Evolutionary conservation across 139 green algal genomes (phyloP), one percentile per base, ranked within the genome.

Genomic region (Tetraselmis chui): DNA sequence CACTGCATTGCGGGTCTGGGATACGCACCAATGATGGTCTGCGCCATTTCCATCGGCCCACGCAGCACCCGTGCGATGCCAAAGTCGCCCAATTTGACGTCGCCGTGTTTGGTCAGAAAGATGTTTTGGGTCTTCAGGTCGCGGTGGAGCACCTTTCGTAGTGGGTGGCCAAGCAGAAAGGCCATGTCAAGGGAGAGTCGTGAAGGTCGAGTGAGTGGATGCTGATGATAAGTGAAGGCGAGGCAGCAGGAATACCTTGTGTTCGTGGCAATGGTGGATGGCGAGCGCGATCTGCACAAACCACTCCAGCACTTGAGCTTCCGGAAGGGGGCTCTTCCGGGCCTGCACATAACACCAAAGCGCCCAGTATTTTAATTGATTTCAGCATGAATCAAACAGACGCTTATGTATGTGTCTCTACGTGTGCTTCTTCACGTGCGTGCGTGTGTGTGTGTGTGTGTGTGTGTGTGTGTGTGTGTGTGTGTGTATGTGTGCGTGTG

Each of bases 101-200:
- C 30, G 31, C 74, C 30, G 27, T 30, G 28, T 78, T 87, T 79
- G 28, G 81, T 78, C 1, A 92, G 87, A 28, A 94, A 92, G 29
- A 94, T 87, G 76, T 94, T 94, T 26, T 90, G 83, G 0, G 81
- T 83, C 84, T 93, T 93, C 26, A 95, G 59, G 83, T 95, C 91
- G 2, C 91, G 80, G 82, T 95, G 91, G 31, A 95, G 82, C 26
- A 84, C 32, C 30, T 75, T 26, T n/a, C n/a, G n/a, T n/a, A n/a
- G n/a, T n/a, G n/a, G n/a, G n/a, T n/a, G n/a, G n/a, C n/a, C n/a
- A n/a, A n/a, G n/a, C n/a, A n/a, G n/a, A n/a, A n/a, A n/a, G n/a
- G n/a, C n/a, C n/a, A n/a, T n/a, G n/a, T n/a, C n/a, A n/a, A n/a
- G n/a, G n/a, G n/a, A n/a, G n/a, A n/a, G n/a, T n/a, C n/a, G n/a